phyloP scores from a whole-genome alignment of 179 eudicot species.

The Silene vulgaris region DNA sequence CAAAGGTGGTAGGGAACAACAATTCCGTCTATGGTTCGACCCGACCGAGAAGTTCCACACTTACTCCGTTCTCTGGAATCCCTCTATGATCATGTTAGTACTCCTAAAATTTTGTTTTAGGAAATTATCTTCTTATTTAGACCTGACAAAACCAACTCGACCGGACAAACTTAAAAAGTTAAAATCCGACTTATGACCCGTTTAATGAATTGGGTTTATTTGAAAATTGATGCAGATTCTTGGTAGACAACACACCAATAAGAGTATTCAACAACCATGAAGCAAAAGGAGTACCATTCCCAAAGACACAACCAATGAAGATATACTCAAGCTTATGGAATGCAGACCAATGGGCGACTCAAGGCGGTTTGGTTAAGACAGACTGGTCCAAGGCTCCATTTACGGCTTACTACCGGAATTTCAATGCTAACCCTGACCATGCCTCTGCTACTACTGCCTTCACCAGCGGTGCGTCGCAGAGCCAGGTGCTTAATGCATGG shows the following conservation, averaged over 20 bases:
- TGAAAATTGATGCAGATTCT: slow-evolving; percentile 25
- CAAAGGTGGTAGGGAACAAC: slow-evolving; percentile 38
- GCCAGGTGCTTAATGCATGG: slow-evolving; percentile 31
- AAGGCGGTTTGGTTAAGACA: slow-evolving; percentile 38
- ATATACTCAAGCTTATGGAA: slow-evolving; percentile 45
- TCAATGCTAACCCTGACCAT: slow-evolving; percentile 31
- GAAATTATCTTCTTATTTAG: neutral
- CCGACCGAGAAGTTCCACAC: slow-evolving; percentile 35
- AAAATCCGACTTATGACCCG: too few relatives aligned
- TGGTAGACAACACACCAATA: slow-evolving; percentile 38
- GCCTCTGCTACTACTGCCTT: slow-evolving; percentile 25
- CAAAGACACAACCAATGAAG: slow-evolving; percentile 38
- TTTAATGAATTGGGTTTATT: neutral
- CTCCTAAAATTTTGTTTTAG: neutral
- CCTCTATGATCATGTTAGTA: slow-evolving; percentile 33
- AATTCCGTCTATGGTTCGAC: slow-evolving; percentile 43
- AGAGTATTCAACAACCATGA: slow-evolving; percentile 40
- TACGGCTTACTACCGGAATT: slow-evolving; percentile 34
- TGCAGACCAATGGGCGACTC: slow-evolving; percentile 45
- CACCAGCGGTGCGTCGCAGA: slow-evolving; percentile 25
- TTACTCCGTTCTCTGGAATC: slow-evolving; percentile 38
- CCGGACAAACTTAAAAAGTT: neutral
- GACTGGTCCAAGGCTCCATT: slow-evolving; percentile 44
- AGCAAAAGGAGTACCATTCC: slow-evolving; percentile 35
- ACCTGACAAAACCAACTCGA: neutral